Base-by-base conservation (phyloP, 2,329 filamentous ascomycete species). In the Pseudogymnoascus sp. region DNA sequence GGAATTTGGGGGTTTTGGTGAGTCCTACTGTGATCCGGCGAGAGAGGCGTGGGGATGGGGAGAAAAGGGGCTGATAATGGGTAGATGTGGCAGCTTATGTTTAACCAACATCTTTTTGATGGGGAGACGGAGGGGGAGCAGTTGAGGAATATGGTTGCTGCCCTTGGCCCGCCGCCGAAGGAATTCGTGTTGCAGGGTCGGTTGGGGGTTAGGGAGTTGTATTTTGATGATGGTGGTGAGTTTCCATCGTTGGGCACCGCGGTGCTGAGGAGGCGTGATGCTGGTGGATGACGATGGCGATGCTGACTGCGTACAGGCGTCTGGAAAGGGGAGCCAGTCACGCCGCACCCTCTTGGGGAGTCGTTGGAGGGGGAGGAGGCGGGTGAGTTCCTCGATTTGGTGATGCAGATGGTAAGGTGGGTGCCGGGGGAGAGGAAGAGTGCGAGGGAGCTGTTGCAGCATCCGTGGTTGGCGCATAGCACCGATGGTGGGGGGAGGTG, bases 61-160 rank as follows among this genome's bases (percentile, higher is more conserved):
- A 9, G 7, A 8, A 52, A 5, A n/a, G 4, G 16, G 42, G 23
- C 42, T 52, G 16, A 52, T 25, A 2, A 4, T 28, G 42, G 12
- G 5, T 5, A 52, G 42, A 52, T 28, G 6, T 52, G 42, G 42
- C 23, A 28, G 42, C 42, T 52, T 16, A 11, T 62, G 39, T 66
- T 65, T 52, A 45, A 41, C 14, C 41, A 41, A 30, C 36, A 55
- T 28, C 38, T 59, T 41, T 33, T 55, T 7, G 60, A 39, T 30
- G 58, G 41, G 19, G 59, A 62, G 22, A 16, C 78, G 38, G 67
- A 72, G 67, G 68, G 74, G 36, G 55, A 68, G 60, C 74, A 78
- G 62, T 61, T 79, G 5, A 74, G 75, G 2, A 69, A 77, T 65
- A 79, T 79, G 71, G 75, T 76, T 62, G 73, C 72, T 11, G 69